Percentiles rank a stretch among this genome's conserved stretches.
These are phyloP conservation scores for Diaporthe citrichinensis DNA, from an alignment of 2,329 filamentous ascomycete species.

Conservation along the genomic window DNA sequence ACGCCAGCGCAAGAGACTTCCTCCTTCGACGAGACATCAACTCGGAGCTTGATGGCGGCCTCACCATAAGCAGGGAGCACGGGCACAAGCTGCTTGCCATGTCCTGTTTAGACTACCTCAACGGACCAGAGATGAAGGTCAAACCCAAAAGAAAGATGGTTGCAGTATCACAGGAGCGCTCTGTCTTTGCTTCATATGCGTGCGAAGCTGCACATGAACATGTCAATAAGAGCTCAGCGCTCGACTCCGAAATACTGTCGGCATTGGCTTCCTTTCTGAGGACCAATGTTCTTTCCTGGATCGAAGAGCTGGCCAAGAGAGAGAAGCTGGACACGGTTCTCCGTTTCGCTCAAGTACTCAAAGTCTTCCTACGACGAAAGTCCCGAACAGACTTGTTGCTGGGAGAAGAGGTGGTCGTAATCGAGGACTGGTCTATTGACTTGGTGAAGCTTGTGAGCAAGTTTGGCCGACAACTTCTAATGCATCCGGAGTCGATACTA, in stretches of 20 bases:
- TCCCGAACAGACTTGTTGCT: conserved; percentile 2
- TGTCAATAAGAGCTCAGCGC: neutral
- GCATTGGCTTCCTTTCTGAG: neutral
- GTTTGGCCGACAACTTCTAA: neutral
- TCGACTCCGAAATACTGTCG: neutral
- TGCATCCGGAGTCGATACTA: neutral
- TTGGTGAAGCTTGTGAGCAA: conserved; percentile 1
- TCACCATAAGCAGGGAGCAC: neutral
- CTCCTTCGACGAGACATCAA: neutral
- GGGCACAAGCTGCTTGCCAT: neutral
- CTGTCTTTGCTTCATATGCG: neutral
- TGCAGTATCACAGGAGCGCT: neutral
- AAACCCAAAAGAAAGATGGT: conserved; percentile 1
- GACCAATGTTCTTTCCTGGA: neutral
- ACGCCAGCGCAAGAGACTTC: neutral
- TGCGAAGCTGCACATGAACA: neutral
- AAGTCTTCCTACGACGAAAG: neutral
- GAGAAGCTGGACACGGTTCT: neutral
- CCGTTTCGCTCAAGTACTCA: neutral
- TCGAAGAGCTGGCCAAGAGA: neutral
- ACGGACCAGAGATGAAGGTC: neutral
- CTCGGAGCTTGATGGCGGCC: neutral
- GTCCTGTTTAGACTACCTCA: neutral
- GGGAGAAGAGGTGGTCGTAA: neutral
- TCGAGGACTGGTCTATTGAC: conserved; percentile 2